Evolutionary conservation across 2,329 filamentous ascomycete species (phyloP), one percentile per base, ranked within the genome.

Genomic region (Colletotrichum tabaci): DNA sequence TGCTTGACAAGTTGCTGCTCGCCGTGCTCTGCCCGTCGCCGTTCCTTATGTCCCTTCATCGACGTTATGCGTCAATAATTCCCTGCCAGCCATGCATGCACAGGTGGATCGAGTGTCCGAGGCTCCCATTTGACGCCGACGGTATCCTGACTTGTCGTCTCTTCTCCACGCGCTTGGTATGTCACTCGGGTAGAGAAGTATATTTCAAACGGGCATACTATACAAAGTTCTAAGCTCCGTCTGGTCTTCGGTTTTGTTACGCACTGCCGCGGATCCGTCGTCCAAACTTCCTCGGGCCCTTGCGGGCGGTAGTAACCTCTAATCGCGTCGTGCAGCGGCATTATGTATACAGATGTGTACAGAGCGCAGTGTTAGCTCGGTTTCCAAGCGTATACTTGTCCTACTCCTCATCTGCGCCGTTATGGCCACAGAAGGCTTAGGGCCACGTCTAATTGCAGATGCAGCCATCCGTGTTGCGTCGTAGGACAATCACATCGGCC

Each of bases 231-330:
- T 35, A 44, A 40, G 38, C 30, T 50, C 21, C 57, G 21, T 44
- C 30, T 64, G 16, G 9, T n/a, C 35, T 49, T 8, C 44, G 52
- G 16, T 10, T 44, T 23, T 13, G 23, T 13, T 10, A 7, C 5
- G 47, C 12, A n/a, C 38, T 18, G 23, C 44, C 30, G 47, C 23
- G 23, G 16, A 15, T 56, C 23, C n/a, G 40, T 61, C 46, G 26
- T 30, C 30, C 47, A 52, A 55, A 55, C 35, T 23, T 49, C 8
- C 26, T 26, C 67, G 55, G 55, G 55, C 35, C 55, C 67, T 67
- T 61, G 42, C 67, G 38, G 61, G 50, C 46, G 35, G 56, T 38
- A n/a, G 56, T 62, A 58, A 67, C 35, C 30, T 18, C 6, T 40
- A 61, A 26, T 26, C 50, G 42, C 50, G 4, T 42, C 49, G 49